phyloP scores from a whole-genome alignment of 805 yeast species.

The Candida xiaguanensis region DNA sequence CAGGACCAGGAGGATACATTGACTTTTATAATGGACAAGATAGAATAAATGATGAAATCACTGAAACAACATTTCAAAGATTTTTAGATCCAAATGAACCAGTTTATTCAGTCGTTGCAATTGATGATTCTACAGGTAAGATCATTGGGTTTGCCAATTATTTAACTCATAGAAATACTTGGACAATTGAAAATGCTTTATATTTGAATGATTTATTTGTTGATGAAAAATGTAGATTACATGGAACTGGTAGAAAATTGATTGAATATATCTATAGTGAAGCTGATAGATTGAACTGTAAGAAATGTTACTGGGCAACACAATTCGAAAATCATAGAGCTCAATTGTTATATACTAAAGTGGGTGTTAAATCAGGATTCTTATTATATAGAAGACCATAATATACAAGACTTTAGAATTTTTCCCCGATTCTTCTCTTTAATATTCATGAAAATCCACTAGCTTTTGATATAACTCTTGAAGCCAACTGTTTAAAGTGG shows the following conservation, averaged over 20 bases:
- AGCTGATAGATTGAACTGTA: slow-evolving; percentile 40
- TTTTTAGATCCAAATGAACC: slow-evolving; percentile 44
- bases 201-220: slow-evolving; percentile 55
- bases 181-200: slow-evolving; percentile 43
- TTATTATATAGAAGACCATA: slow-evolving; percentile 34
- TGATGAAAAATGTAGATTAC: slow-evolving; percentile 30
- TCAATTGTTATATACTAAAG: slow-evolving; percentile 50
- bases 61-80: slow-evolving; percentile 38
- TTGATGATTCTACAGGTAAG: slow-evolving; percentile 26
- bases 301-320: slow-evolving; percentile 51
- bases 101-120: slow-evolving; percentile 48
- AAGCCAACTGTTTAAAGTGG: no score
- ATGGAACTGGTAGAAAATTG: slow-evolving; percentile 48
- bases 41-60: slow-evolving; percentile 14
- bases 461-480: no score
- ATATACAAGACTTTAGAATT: no score
- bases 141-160: slow-evolving; percentile 50
- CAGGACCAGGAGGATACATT: slow-evolving; percentile 35
- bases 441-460: no score
- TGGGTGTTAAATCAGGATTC: slow-evolving; percentile 42
- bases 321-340: slow-evolving; percentile 54
- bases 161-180: slow-evolving; percentile 47
- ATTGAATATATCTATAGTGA: slow-evolving; percentile 47
- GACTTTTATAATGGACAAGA: slow-evolving; percentile 39
- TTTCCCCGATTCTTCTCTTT: no score